Evolutionary conservation across 2,329 filamentous ascomycete species (phyloP).

Genomic region (Rhinocladiella similis): DNA sequence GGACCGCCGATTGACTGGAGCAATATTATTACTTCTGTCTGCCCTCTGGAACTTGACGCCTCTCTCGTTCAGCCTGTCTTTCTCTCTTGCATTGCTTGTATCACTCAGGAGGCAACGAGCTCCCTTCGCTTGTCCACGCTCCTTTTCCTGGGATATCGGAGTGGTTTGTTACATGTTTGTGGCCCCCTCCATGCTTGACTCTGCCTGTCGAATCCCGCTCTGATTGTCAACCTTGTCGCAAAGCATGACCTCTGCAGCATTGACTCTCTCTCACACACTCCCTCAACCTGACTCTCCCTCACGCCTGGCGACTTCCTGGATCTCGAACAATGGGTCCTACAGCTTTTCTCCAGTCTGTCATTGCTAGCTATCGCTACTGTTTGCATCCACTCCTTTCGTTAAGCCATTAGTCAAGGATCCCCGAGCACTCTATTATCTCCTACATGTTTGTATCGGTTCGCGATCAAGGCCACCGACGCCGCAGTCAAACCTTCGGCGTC

Average conservation of each 20-base stretch:
- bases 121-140: slow-evolving; percentile 8
- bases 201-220: slow-evolving; percentile 19
- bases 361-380: slow-evolving; percentile 11
- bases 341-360: slow-evolving; percentile 6
- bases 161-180: slow-evolving; percentile 17
- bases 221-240: slow-evolving; percentile 12
- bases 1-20: slow-evolving; percentile 11
- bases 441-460: slow-evolving; percentile 25
- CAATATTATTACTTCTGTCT: neutral
- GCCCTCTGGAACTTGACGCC: neutral
- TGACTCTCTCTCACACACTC: slow-evolving; percentile 11
- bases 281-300: slow-evolving; percentile 5
- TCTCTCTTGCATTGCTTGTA: slow-evolving; percentile 8
- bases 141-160: slow-evolving; percentile 1
- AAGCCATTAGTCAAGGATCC: neutral
- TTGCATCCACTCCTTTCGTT: neutral
- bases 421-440: slow-evolving; percentile 4
- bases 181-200: slow-evolving; percentile 18
- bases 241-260: slow-evolving; percentile 15
- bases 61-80: slow-evolving; percentile 1
- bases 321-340: slow-evolving; percentile 15
- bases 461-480: slow-evolving; percentile 27
- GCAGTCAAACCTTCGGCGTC: slow-evolving; percentile 23
- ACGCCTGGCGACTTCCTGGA: neutral
- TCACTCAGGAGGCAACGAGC: slow-evolving; percentile 16